phyloP scores from a whole-genome alignment of 768 basidiomycete species.

The Collybia nuda region DNA sequence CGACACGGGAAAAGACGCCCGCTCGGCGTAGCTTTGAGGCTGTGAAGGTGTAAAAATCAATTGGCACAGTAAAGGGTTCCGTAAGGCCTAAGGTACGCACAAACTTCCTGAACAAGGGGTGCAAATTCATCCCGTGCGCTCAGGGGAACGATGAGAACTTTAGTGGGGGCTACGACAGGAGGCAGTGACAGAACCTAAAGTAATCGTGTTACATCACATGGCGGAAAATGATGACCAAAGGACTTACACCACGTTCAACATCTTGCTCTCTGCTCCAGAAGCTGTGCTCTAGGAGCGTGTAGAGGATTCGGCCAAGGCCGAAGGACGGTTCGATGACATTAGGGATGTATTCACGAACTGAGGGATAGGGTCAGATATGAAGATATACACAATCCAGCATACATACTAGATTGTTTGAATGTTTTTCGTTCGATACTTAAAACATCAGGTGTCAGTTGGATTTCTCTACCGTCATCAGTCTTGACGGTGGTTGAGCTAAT shows the following conservation, averaged over 20 bases:
- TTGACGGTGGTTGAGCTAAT: slow-evolving; percentile 44
- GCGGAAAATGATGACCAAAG: slow-evolving; percentile 4
- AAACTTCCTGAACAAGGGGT: slow-evolving; percentile 84
- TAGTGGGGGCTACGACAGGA: slow-evolving; percentile 88
- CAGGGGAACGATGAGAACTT: slow-evolving; percentile 94
- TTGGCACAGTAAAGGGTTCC: not conserved
- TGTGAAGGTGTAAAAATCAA: slow-evolving; percentile 26
- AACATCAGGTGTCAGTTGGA: slow-evolving; percentile 70
- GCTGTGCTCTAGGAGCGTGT: slow-evolving; percentile 90
- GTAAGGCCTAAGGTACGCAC: slow-evolving; percentile 50
- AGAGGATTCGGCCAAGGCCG: slow-evolving; percentile 94
- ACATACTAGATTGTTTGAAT: slow-evolving; percentile 83
- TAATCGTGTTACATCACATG: not conserved
- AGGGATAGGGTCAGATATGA: slow-evolving; percentile 1
- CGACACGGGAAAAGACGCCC: slow-evolving; percentile 91
- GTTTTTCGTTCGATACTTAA: slow-evolving; percentile 81
- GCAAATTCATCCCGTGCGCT: slow-evolving; percentile 83
- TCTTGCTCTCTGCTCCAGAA: slow-evolving; percentile 96
- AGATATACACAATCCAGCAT: not conserved
- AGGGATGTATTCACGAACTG: slow-evolving; percentile 93
- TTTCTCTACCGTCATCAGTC: slow-evolving; percentile 61
- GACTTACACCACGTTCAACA: slow-evolving; percentile 80
- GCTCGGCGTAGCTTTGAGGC: slow-evolving; percentile 85
- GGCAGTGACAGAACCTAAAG: slow-evolving; percentile 86
- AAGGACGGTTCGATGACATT: slow-evolving; percentile 99